These are phyloP conservation scores for Suillus cothurnatus DNA, from an alignment of 768 basidiomycete genomes.

Conservation along the genomic window DNA sequence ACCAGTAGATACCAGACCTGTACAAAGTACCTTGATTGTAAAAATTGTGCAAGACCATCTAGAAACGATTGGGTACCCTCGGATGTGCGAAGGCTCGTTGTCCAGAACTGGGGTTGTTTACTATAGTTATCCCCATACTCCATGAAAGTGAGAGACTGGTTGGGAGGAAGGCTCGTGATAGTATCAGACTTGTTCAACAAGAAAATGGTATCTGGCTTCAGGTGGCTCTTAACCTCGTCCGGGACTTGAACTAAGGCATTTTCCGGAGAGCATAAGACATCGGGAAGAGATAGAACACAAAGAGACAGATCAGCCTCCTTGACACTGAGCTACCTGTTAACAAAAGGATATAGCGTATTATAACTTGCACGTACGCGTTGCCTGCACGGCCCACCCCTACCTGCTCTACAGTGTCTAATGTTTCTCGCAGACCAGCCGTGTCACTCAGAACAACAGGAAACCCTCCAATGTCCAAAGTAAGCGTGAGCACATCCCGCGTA, in stretches of 20 bases:
- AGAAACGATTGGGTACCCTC: slow-evolving; percentile 63
- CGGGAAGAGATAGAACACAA: slow-evolving; percentile 79
- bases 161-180: slow-evolving; percentile 15
- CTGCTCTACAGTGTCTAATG: slow-evolving; percentile 63
- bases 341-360: background rate
- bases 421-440: slow-evolving; percentile 80
- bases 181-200: slow-evolving; percentile 83
- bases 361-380: slow-evolving; percentile 52
- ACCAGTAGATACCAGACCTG: background rate
- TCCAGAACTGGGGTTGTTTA: slow-evolving; percentile 44
- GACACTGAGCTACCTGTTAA: slow-evolving; percentile 47
- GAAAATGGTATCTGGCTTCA: slow-evolving; percentile 62
- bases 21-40: slow-evolving; percentile 50
- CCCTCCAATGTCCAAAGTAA: slow-evolving; percentile 88
- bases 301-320: slow-evolving; percentile 67
- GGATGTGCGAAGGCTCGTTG: slow-evolving; percentile 59
- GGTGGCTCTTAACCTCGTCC: slow-evolving; percentile 45
- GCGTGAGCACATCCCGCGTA: slow-evolving; percentile 83
- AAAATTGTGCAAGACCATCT: slow-evolving; percentile 50
- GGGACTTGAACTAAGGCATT: slow-evolving; percentile 39
- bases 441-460: slow-evolving; percentile 81
- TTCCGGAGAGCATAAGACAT: slow-evolving; percentile 25
- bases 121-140: background rate
- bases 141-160: slow-evolving; percentile 2
- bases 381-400: slow-evolving; percentile 81